A percentile compares a stretch with the other conserved stretches of the same genome.
phyloP scores from a whole-genome alignment of 2,329 filamentous ascomycete genomes.

The Huntiella abstrusa region DNA sequence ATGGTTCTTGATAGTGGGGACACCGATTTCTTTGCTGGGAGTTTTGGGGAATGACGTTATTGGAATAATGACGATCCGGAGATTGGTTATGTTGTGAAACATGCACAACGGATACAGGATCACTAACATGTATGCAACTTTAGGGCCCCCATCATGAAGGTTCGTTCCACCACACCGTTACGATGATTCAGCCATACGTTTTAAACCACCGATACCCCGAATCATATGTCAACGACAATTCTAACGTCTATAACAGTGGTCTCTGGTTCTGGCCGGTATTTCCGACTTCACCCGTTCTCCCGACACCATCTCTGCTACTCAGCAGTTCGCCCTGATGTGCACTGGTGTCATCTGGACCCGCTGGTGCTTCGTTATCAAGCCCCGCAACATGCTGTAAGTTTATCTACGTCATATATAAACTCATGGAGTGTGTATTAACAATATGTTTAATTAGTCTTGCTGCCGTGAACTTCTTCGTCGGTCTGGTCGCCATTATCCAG shows the following conservation, averaged over 20 bases:
- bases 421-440: slow-evolving; percentile 7
- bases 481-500: slow-evolving; percentile 69
- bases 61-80: background rate
- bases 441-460: slow-evolving; percentile 42
- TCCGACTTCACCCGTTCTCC: slow-evolving; percentile 82
- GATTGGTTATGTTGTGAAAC: slow-evolving; percentile 4
- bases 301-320: slow-evolving; percentile 79
- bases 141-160: slow-evolving; percentile 86
- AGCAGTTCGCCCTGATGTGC: slow-evolving; percentile 75
- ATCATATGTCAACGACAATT: background rate
- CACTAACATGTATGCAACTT: slow-evolving; percentile 13
- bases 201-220: background rate
- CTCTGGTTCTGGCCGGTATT: slow-evolving; percentile 76
- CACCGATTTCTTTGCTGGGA: background rate
- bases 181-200: background rate
- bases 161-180: slow-evolving; percentile 13
- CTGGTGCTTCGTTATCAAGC: slow-evolving; percentile 96
- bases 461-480: slow-evolving; percentile 96
- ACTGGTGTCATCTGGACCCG: slow-evolving; percentile 96
- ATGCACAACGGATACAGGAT: slow-evolving; percentile 3
- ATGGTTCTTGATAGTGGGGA: background rate
- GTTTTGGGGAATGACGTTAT: background rate
- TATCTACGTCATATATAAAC: background rate
- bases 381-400: slow-evolving; percentile 69
- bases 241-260: slow-evolving; percentile 41